phyloP scores from a whole-genome alignment of 305 asterid species.

The Nicotiana rustica region DNA sequence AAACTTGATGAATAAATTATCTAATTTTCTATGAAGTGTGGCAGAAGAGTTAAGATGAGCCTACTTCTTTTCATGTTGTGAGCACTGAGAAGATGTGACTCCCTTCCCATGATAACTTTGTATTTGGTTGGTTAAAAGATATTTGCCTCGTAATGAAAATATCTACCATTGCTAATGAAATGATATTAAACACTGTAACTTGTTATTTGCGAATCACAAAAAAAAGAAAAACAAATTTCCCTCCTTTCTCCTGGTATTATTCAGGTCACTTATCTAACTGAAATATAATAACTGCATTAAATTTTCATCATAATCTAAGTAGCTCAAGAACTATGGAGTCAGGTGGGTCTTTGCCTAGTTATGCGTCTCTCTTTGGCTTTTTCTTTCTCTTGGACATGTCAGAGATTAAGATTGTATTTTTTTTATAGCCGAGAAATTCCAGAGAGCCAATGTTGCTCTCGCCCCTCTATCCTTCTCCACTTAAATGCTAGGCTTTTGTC shows the following conservation, averaged over 20 bases:
- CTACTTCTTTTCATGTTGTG: not conserved
- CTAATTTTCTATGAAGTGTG: not conserved
- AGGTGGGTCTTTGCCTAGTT: not conserved
- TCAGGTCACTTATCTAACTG: not conserved
- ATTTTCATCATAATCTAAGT: not conserved
- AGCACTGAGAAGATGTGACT: slow-evolving; percentile 1
- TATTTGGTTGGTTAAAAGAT: not conserved
- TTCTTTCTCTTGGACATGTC: not conserved
- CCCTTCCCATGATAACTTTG: slow-evolving; percentile 9
- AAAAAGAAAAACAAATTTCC: too few species aligned
- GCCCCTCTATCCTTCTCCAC: too few species aligned
- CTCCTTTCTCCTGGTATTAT: not conserved
- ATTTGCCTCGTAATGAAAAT: not conserved
- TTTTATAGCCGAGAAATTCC: too few species aligned
- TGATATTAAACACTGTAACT: not conserved
- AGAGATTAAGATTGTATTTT: not conserved
- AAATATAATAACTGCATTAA: slow-evolving; percentile 1
- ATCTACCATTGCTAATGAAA: not conserved
- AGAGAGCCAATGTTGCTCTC: too few species aligned
- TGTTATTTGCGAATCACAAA: not conserved
- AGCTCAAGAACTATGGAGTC: not conserved
- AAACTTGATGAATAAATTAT: not conserved
- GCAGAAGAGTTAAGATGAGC: not conserved
- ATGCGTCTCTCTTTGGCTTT: slow-evolving; percentile 15
- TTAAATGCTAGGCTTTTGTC: too few species aligned